These are phyloP conservation scores for Spathaspora jeffriesii DNA, from an alignment of 1,139 yeast genomes.

Conservation along the genomic window DNA sequence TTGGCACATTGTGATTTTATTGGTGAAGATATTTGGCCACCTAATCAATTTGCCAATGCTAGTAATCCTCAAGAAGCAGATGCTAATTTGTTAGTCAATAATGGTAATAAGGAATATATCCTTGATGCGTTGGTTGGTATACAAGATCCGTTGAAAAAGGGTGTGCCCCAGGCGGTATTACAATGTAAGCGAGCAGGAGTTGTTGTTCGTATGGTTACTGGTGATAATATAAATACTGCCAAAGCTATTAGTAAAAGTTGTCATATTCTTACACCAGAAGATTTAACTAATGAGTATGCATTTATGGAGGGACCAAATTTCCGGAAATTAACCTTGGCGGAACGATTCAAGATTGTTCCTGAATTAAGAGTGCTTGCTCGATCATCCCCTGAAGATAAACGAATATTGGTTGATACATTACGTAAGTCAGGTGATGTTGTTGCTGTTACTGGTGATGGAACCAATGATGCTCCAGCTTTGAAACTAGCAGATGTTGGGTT, in stretches of 20 bases:
- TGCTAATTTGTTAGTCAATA: constrained; percentile 43
- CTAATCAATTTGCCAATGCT: constrained; percentile 36
- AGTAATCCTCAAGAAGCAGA: constrained; percentile 41
- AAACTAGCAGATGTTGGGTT: constrained; percentile 92
- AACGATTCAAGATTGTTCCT: constrained; percentile 65
- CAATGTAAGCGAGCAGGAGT: constrained; percentile 93
- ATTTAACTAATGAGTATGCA: constrained; percentile 52
- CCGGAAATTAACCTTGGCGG: constrained; percentile 61
- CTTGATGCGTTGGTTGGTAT: constrained; percentile 85
- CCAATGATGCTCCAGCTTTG: constrained; percentile 94
- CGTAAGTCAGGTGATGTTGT: constrained; percentile 87
- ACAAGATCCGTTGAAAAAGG: constrained; percentile 90
- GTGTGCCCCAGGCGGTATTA: constrained; percentile 86
- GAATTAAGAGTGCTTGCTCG: constrained; percentile 83
- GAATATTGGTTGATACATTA: constrained; percentile 81
- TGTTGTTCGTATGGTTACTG: constrained; percentile 95
- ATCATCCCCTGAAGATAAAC: constrained; percentile 94
- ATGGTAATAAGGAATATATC: constrained; percentile 31
- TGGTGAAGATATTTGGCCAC: constrained; percentile 63
- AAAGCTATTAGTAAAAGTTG: constrained; percentile 86
- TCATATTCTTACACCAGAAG: constrained; percentile 66
- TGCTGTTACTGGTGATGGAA: constrained; percentile 99
- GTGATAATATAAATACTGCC: constrained; percentile 91
- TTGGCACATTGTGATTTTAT: constrained; percentile 74
- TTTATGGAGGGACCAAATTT: constrained; percentile 95